Evolutionary conservation across 305 asterid species (phyloP).

Genomic region (Fraxinus angustifolia): DNA sequence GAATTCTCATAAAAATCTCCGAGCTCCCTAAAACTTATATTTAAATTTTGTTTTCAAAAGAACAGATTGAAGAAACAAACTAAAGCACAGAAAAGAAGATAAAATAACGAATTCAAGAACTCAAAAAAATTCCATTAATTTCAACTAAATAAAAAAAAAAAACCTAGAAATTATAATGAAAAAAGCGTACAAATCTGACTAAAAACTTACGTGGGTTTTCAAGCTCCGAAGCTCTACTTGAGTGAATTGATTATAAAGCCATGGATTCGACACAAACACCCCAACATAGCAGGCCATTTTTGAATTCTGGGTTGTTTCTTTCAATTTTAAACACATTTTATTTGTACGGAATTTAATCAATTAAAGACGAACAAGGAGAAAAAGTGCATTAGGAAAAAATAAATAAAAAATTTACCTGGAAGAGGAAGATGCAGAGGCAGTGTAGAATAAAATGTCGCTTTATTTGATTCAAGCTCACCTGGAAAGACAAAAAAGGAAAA

Average conservation of each 20-base stretch:
- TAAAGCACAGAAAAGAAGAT: neutral
- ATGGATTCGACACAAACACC: neutral
- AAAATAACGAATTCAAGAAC: neutral
- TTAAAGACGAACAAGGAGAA: neutral
- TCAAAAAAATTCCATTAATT: neutral
- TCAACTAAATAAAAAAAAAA: neutral
- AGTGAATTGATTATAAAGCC: neutral
- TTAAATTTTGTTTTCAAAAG: neutral
- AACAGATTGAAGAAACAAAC: neutral
- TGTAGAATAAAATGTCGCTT: neutral
- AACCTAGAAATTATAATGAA: no score
- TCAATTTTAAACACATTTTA: neutral
- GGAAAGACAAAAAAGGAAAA: neutral
- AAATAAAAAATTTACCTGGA: neutral
- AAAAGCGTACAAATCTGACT: neutral
- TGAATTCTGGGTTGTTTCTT: neutral
- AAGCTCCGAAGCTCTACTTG: neutral
- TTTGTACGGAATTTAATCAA: neutral
- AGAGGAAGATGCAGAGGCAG: neutral
- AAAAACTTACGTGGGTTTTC: neutral
- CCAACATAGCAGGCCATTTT: neutral
- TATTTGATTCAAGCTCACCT: neutral
- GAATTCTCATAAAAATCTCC: slow-evolving; percentile 27
- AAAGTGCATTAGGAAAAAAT: neutral
- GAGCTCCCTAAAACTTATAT: slow-evolving; percentile 33